phyloP scores from a whole-genome alignment of 2,329 filamentous ascomycete genomes.

The Emergomyces africanus region DNA sequence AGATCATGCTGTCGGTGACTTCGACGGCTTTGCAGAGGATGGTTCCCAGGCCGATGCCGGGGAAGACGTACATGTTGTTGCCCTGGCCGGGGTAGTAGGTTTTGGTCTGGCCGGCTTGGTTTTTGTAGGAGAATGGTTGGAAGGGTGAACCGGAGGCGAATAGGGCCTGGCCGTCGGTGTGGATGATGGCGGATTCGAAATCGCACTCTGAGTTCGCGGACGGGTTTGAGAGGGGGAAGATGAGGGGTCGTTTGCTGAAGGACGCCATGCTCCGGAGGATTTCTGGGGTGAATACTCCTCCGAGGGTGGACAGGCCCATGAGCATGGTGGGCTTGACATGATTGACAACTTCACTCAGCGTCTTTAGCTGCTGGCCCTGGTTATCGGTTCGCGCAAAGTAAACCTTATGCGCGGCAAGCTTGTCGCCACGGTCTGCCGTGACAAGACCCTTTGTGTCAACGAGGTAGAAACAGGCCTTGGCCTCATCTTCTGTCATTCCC shows the following conservation, averaged over 20 bases:
- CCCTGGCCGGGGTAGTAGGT: slow-evolving; percentile 72
- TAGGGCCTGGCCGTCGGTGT: slow-evolving; percentile 82
- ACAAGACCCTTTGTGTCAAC: slow-evolving; percentile 96
- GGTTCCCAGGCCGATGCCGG: slow-evolving; percentile 83
- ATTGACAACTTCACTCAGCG: slow-evolving; percentile 80
- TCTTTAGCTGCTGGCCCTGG: slow-evolving; percentile 54
- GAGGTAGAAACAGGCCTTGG: slow-evolving; percentile 87
- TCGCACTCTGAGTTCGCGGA: slow-evolving; percentile 95
- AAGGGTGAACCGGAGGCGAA: slow-evolving; percentile 96
- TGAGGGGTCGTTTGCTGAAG: slow-evolving; percentile 67
- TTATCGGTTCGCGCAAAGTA: slow-evolving; percentile 56
- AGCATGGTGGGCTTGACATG: slow-evolving; percentile 91
- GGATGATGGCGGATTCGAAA: slow-evolving; percentile 80
- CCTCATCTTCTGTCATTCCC: slow-evolving; percentile 76
- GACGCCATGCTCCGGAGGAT: slow-evolving; percentile 54
- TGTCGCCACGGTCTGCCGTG: slow-evolving; percentile 83
- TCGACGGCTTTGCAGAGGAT: slow-evolving; percentile 80
- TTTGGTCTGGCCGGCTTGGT: slow-evolving; percentile 42
- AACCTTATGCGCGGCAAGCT: slow-evolving; percentile 74
- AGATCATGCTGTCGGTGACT: slow-evolving; percentile 93
- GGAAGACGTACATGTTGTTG: slow-evolving; percentile 83
- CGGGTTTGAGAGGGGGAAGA: slow-evolving; percentile 95
- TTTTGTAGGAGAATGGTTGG: slow-evolving; percentile 55
- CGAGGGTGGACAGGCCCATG: slow-evolving; percentile 87
- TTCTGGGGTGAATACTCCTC: slow-evolving; percentile 83